Evolutionary conservation across 2,329 filamentous ascomycete genomes (phyloP), one percentile per base, ranked within the genome.

Genomic region (Aspergillus fumigatiaffinis): DNA sequence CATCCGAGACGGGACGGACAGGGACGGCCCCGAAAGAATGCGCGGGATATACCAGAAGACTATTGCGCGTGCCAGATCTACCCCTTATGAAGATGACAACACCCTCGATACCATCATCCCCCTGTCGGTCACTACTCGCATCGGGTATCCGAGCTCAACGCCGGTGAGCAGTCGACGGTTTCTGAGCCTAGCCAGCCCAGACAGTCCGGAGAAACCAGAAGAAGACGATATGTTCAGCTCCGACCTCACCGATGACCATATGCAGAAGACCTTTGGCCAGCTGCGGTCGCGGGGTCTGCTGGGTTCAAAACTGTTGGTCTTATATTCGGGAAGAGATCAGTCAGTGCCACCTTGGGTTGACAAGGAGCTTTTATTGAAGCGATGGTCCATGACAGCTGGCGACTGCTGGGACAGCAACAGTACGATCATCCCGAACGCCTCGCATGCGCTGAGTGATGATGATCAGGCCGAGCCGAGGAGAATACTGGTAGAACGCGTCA

Each of bases 191-290:
- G 76, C 81, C 0, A 79, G 76, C 46, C 78, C 78, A 0, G 73
- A 73, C 47, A 82, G 79, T 21, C 83, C 83, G 0, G 76, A 79
- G 50, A 73, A 79, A 51, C 79, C 85, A 4, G 89, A 87, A 9
- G 88, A 90, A 57, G 92, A 97, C 70, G 92, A 96, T 70, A 91
- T 89, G 68, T 96, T 96, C 76, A 92, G 89, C n/a, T 87, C 85
- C 2, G 89, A 94, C 68, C 76, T 94, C n/a, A 72, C 77, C 0
- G 81, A 84, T 46, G 78, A 83, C 29, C 77, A 80, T 20, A 76
- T 92, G 6, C 68, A 73, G 26, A 70, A 71, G 14, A 87, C 87
- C 17, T 96, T 93, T 82, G 82, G 86, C 32, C 32, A 3, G 76
- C 66, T 61, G 71, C 81, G 42, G 64, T 68, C 68, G 21, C 62